Base-by-base conservation (phyloP, 495 filamentous ascomycete species). In the Penicillium goetzii region DNA sequence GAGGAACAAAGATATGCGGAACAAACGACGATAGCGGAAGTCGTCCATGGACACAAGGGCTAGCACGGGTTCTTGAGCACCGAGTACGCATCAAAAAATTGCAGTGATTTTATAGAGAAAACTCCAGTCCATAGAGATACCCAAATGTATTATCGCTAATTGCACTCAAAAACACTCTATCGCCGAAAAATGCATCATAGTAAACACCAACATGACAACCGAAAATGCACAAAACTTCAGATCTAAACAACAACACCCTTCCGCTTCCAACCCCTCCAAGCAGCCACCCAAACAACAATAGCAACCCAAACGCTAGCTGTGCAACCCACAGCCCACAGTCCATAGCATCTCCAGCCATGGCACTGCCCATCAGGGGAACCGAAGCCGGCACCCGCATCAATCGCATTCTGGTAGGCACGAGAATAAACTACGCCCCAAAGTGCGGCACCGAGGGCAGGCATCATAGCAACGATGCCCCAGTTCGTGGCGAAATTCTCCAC, bases 401-500 rank as follows among this genome's bases (percentile, higher is more conserved):
- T 76, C 0, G 82, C 88, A 32, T 81, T 78, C 71, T 97, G 88
- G 74, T 97, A 99, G 5, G 91, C 88, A 0, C 79, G 83, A 9
- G 88, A 88, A 71, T 97, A 99, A 14, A 97, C 76, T 4, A 91
- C 66, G 0, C 95, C 91, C 92, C 92, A 99, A 11, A 93, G 79
- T 0, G 91, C 89, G 0, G 93, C 92, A 0, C 94, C 94, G 3
- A 86, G 74, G 2, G 93, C 95, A 10, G 95, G 95, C 53, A 93
- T 89, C 79, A 96, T 91, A 36, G 91, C 91, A 17, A 99, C 88
- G 62, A 97, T 92, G 15, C 95, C 95, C 89, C 94, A 99, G 68
- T 99, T 98, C 3, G 95, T 99, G 61, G 91, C 95, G 74, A 98
- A 98, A 75, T 98, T 99, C 78, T 97, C 92, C 2, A 97, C 92